Conservation (phyloP, 169 alveolate species). For the Perkinsus olseni region DNA sequence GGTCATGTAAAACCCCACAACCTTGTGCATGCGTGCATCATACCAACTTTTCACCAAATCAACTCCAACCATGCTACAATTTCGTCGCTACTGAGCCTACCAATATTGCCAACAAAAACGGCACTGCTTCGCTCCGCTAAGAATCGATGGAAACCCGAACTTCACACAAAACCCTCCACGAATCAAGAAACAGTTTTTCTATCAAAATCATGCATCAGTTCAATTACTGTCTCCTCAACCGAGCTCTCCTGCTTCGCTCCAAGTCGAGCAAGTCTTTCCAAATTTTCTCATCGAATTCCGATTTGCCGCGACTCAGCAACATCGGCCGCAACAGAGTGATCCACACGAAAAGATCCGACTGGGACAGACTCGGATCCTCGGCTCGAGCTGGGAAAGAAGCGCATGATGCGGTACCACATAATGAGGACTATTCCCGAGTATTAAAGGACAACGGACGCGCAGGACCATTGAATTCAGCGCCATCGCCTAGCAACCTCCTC, state of each 20-base stretch:
- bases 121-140: no score
- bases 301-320: not conserved
- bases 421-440: no score
- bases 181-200: not conserved
- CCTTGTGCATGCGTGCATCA: not conserved
- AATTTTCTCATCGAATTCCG: not conserved
- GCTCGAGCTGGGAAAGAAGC: not conserved
- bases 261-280: not conserved
- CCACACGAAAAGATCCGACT: not conserved
- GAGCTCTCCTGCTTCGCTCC: not conserved
- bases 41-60: not conserved
- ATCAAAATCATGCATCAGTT: not conserved
- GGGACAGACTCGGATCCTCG: not conserved
- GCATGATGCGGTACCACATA: no score
- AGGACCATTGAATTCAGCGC: no score
- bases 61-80: no score
- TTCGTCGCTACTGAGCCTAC: no score
- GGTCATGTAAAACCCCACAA: not conserved
- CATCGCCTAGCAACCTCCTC: no score
- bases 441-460: no score
- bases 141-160: no score
- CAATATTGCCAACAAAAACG: no score
- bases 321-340: not conserved
- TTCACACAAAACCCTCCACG: not conserved
- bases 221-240: not conserved